Base-by-base conservation (phyloP, 1,284 basidiomycete species). In the Ustilago tritici region DNA sequence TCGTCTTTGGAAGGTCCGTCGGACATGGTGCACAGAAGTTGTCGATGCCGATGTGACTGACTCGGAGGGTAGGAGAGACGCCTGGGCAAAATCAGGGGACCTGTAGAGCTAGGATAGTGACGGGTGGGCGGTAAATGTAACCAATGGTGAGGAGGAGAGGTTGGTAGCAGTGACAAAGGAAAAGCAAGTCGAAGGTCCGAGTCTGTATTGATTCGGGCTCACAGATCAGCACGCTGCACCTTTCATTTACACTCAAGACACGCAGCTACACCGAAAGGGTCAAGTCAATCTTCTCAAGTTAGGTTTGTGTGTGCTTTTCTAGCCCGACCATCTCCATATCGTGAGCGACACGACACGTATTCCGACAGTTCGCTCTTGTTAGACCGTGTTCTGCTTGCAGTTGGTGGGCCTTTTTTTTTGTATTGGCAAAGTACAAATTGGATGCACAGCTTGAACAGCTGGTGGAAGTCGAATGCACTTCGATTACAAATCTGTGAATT, bases 1-100 rank as follows among this genome's bases (percentile, higher is more conserved):
- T 85, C 80, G 49, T 85, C 81, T 50, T 80, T 82, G 52, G 81
- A 75, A 31, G 81, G 81, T 52, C 81, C 81, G 58, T 80, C 70
- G n/a, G 81, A 68, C 81, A 76, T 76, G 67, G 32, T 68, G 66
- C 49, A 58, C 64, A 32, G 34, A 40, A 43, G 31, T 35, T 34
- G 10, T n/a, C 8, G 36, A 19, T 50, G 31, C 41, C 50, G 14
- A 35, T 5, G 49, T 31, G 49, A 23, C 31, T 23, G 38, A 32
- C 28, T 31, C 35, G 43, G 28, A 19, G 23, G 28, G 9, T 28
- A 8, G 17, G 41, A 40, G 6, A 12, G 10, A 12, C 6, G 28
- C 31, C 31, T 31, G 52, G 10, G 14, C 23, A 17, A 11, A 49
- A 14, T 4, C 14, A 19, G 23, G 23, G 9, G 15, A 17, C 40